A percentile compares a stretch with the other conserved stretches of the same genome.
Evolutionary conservation across 2,329 filamentous ascomycete species (phyloP).

Genomic region (Calonectria crousiana): DNA sequence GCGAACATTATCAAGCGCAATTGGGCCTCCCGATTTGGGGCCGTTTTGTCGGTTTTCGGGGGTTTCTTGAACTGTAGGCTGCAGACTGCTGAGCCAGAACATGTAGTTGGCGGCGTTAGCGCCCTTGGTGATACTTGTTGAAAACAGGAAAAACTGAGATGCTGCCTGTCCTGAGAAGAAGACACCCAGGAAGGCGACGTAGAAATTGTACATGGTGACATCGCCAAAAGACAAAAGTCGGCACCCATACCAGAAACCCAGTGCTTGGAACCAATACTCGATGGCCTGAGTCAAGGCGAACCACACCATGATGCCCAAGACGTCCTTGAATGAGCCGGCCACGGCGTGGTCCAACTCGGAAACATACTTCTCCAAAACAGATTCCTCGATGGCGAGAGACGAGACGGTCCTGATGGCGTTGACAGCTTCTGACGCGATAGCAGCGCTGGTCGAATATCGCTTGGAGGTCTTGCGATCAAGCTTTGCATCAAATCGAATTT

Average conservation of each 20-base stretch:
- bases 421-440: slow-evolving; percentile 58
- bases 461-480: slow-evolving; percentile 53
- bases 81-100: slow-evolving; percentile 59
- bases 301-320: slow-evolving; percentile 51
- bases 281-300: slow-evolving; percentile 54
- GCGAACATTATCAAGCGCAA: slow-evolving; percentile 66
- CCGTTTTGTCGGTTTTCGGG: slow-evolving; percentile 52
- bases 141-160: slow-evolving; percentile 58
- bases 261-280: slow-evolving; percentile 54
- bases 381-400: slow-evolving; percentile 56
- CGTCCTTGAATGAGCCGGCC: slow-evolving; percentile 44
- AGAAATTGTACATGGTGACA: slow-evolving; percentile 64
- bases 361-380: slow-evolving; percentile 47
- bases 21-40: slow-evolving; percentile 48
- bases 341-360: slow-evolving; percentile 48
- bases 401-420: slow-evolving; percentile 56
- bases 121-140: slow-evolving; percentile 66
- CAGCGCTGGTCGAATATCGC: slow-evolving; percentile 51
- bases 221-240: slow-evolving; percentile 54
- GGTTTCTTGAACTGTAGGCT: slow-evolving; percentile 57
- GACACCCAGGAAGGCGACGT: slow-evolving; percentile 65
- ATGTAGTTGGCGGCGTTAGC: slow-evolving; percentile 63
- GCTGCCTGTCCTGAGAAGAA: slow-evolving; percentile 60
- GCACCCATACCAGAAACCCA: slow-evolving; percentile 58
- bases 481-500: slow-evolving; percentile 55